Evolutionary conservation across 148 eudicot species (phyloP).

Genomic region (Pharnaceum exiguum): DNA sequence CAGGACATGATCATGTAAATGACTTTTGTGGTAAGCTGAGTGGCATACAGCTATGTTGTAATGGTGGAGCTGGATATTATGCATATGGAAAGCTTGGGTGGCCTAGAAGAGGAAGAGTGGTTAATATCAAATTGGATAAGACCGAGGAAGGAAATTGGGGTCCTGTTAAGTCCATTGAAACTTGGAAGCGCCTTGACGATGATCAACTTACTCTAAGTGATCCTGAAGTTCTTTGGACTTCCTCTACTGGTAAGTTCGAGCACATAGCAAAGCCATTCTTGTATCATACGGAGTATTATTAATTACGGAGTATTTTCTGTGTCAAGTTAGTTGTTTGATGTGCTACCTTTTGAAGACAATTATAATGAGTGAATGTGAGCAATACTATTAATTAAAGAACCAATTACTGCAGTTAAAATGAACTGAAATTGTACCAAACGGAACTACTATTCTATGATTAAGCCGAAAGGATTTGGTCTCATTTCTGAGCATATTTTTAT

Average conservation of each 20-base stretch:
- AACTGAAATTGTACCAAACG: too few relatives aligned
- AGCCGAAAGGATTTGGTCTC: too few relatives aligned
- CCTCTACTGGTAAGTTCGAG: slow-evolving; percentile 30
- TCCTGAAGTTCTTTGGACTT: slow-evolving; percentile 45
- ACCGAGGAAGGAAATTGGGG: slow-evolving; percentile 47
- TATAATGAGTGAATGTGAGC: too few relatives aligned
- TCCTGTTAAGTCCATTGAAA: slow-evolving; percentile 47
- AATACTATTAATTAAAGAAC: too few relatives aligned
- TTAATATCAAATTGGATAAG: slow-evolving; percentile 50
- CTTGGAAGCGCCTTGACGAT: slow-evolving; percentile 63
- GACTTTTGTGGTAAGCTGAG: slow-evolving; percentile 60
- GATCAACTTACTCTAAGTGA: slow-evolving; percentile 41
- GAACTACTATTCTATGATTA: too few relatives aligned
- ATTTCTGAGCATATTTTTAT: too few relatives aligned
- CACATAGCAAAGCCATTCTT: too few relatives aligned
- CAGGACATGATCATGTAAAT: slow-evolving; percentile 61
- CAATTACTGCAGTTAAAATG: too few relatives aligned
- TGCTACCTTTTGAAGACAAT: too few relatives aligned
- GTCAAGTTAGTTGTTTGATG: too few relatives aligned
- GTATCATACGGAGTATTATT: too few relatives aligned
- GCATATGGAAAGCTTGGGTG: slow-evolving; percentile 69
- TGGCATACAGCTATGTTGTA: slow-evolving; percentile 56
- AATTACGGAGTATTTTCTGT: too few relatives aligned
- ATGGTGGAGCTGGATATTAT: slow-evolving; percentile 66
- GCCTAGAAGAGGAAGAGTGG: slow-evolving; percentile 55